phyloP scores from a whole-genome alignment of 495 filamentous ascomycete genomes.

The Aspergillus cavernicola region DNA sequence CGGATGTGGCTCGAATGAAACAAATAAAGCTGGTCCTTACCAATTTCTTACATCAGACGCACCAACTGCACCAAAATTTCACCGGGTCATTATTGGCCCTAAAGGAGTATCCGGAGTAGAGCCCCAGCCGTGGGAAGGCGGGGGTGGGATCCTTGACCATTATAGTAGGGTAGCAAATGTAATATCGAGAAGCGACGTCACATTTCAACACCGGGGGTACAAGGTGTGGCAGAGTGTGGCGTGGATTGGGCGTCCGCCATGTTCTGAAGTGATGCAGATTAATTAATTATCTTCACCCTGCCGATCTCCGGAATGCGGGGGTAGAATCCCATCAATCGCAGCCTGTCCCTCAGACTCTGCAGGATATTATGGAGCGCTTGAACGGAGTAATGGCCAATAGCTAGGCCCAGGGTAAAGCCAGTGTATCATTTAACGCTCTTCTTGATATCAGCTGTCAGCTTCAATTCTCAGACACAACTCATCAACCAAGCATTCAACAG shows the following conservation, averaged over 20 bases:
- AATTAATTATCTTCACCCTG: conserved; percentile 19
- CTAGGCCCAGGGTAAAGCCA: background rate
- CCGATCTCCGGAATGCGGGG: conserved; percentile 22
- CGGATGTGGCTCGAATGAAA: background rate
- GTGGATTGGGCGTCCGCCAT: conserved; percentile 18
- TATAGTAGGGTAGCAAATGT: background rate
- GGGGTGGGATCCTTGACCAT: background rate
- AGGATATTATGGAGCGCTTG: background rate
- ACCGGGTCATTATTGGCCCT: background rate
- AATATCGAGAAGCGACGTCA: conserved; percentile 1
- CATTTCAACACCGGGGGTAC: conserved; percentile 4
- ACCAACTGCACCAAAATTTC: too few relatives aligned
- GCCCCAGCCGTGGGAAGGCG: background rate
- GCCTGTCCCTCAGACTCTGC: background rate
- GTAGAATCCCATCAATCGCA: conserved; percentile 19
- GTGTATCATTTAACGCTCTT: background rate
- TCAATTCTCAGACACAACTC: background rate
- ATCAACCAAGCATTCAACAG: background rate
- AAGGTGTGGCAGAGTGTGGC: conserved; percentile 14
- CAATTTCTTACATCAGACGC: conserved; percentile 4
- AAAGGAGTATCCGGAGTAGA: background rate
- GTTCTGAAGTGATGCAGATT: conserved; percentile 24
- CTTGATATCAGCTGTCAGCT: background rate
- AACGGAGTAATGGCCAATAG: background rate
- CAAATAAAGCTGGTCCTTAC: background rate